Base-by-base conservation (phyloP, 352 stramenopile genomes). In the Pythium brassicae region DNA sequence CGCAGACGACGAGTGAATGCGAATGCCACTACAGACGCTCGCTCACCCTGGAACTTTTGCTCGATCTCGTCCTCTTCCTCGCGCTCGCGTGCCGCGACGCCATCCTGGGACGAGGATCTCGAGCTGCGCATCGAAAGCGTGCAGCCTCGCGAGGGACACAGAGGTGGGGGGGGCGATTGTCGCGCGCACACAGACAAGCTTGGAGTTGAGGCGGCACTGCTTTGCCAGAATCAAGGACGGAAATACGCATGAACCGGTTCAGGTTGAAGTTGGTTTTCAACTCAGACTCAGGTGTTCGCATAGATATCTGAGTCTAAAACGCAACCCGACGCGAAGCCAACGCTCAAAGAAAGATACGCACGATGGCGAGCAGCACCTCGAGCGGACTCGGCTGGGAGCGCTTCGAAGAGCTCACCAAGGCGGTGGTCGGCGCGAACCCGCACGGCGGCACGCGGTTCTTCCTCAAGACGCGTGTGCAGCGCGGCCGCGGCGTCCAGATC, bases 391-490 rank as follows among this genome's bases (percentile, higher is more conserved):
- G 57, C 51, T 89, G 81, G 81, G 81, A 89, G 39, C 66, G 66
- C 46, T 89, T 89, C 50, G 81, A 91, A 60, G 78, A 86, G 71
- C 66, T 81, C 55, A 70, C 72, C 4, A 89, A 89, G 60, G 69
- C 83, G 34, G 71, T 71, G 32, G 85, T 87, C 53, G 68, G 81
- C 37, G 72, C 66, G 43, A 68, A 83, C 15, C 65, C 78, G 46
- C 59, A 70, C 29, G 56, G 48, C 2, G 63, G 69, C 61, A 79
- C 80, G 47, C 80, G 76, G 29, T 74, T 90, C 56, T 78, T 83
- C 56, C 61, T 89, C 64, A 87, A 86, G 59, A 76, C 71, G 35
- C 72, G 70, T 32, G 40, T 55, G 8, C 35, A 66, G 47, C 29
- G 19, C n/a, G 39, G 39, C 42, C 49, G 12, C 26, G 34, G 45